Evolutionary conservation across 2,329 filamentous ascomycete genomes (phyloP).

Genomic region (Scytalidium sp.): DNA sequence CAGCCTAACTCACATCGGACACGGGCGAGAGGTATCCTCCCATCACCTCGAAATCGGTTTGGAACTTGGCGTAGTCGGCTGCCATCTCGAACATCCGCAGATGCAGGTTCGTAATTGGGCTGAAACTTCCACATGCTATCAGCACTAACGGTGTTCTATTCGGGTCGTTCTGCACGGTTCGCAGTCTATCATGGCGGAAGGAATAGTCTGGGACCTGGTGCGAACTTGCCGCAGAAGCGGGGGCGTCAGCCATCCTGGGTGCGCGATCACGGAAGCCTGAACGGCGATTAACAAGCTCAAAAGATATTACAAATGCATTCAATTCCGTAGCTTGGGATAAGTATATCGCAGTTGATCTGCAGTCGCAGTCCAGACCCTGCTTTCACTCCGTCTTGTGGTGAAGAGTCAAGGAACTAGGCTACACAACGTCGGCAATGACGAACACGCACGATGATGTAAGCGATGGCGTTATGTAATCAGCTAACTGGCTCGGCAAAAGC

Average conservation of each 20-base stretch:
- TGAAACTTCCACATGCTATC: constrained; percentile 70
- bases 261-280: not conserved
- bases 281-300: not conserved
- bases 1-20: constrained; percentile 19
- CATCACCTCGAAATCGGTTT: constrained; percentile 77
- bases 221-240: not conserved
- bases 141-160: constrained; percentile 62
- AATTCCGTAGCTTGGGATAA: no score
- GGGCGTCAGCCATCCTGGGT: not conserved
- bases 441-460: no score
- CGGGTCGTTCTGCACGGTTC: constrained; percentile 51
- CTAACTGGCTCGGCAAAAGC: no score
- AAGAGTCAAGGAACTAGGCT: no score
- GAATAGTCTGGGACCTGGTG: not conserved
- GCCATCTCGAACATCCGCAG: constrained; percentile 89
- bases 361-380: no score
- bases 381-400: no score
- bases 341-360: no score
- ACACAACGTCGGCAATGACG: no score
- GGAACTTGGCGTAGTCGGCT: constrained; percentile 73
- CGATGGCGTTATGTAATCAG: no score
- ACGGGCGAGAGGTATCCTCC: constrained; percentile 84
- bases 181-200: constrained; percentile 30
- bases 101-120: constrained; percentile 72
- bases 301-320: no score